Percentiles rank a stretch among this genome's conserved stretches.
Evolutionary conservation across 169 alveolate species (phyloP).

Genomic region (Toxoplasma gondii): DNA sequence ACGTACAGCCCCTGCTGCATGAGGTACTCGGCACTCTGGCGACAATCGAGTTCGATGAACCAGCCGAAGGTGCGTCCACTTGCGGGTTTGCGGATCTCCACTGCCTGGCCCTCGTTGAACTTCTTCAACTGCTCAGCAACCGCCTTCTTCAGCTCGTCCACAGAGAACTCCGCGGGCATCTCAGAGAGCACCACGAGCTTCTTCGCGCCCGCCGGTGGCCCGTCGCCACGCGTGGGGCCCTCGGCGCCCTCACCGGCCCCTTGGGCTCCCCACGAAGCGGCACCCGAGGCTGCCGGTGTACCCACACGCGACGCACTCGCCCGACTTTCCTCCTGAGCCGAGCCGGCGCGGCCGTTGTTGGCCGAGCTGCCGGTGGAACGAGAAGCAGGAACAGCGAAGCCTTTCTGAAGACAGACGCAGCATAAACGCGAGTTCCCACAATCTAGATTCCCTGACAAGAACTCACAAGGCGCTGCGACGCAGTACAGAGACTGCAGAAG

Average conservation of each 20-base stretch:
- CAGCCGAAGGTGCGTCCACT: conserved; percentile 43
- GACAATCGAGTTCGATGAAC: conserved; percentile 50
- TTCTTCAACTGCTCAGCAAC: conserved; percentile 4
- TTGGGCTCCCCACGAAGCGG: background rate
- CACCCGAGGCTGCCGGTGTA: background rate
- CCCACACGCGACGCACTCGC: background rate
- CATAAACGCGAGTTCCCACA: no score
- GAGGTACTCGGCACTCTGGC: conserved; percentile 45
- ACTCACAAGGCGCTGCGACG: no score
- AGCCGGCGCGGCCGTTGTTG: background rate
- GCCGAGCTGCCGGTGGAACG: background rate
- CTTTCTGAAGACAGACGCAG: conserved; percentile 38
- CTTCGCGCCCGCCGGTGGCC: conserved; percentile 13
- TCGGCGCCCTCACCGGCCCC: conserved; percentile 31
- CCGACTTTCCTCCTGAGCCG: background rate
- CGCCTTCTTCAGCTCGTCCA: conserved; percentile 39
- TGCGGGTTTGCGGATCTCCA: conserved; percentile 43
- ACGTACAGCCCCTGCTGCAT: conserved; percentile 50
- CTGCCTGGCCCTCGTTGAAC: conserved; percentile 46
- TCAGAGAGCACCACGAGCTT: conserved; percentile 40
- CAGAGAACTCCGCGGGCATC: conserved; percentile 26
- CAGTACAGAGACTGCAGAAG: no score
- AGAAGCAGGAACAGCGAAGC: conserved; percentile 51
- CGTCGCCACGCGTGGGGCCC: background rate
- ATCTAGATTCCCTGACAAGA: no score